Conservation (phyloP, 371 early-diverging fungal genomes). For the Syncephalastrum sp. region DNA sequence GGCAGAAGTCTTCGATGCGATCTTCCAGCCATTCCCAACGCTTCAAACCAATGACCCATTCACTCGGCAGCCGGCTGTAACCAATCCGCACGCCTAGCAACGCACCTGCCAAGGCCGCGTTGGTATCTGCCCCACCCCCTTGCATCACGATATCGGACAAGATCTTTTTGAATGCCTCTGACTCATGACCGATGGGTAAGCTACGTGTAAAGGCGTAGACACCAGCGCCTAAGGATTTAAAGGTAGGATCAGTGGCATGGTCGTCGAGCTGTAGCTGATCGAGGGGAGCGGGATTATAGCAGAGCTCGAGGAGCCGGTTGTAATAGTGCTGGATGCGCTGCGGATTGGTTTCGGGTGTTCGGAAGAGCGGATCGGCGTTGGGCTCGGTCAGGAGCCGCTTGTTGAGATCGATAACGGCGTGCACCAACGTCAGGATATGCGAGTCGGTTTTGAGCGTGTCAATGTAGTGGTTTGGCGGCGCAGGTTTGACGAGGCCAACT, state of each 20-base stretch:
- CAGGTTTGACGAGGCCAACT: constrained; percentile 4
- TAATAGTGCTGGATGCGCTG: constrained; percentile 29
- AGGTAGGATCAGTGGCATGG: constrained; percentile 44
- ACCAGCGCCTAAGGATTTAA: constrained; percentile 60
- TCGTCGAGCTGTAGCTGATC: constrained; percentile 45
- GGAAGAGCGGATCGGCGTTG: constrained; percentile 41
- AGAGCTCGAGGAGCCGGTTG: constrained; percentile 38
- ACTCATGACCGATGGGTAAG: constrained; percentile 29
- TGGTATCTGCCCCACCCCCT: constrained; percentile 69
- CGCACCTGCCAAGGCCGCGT: constrained; percentile 64
- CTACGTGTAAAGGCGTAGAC: constrained; percentile 52
- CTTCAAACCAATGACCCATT: constrained; percentile 53
- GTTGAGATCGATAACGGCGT: constrained; percentile 50
- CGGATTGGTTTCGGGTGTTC: constrained; percentile 41
- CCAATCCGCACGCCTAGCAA: constrained; percentile 63
- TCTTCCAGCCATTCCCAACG: constrained; percentile 56
- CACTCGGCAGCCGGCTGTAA: constrained; percentile 47
- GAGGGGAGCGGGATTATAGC: constrained; percentile 27
- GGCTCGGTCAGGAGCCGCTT: constrained; percentile 47
- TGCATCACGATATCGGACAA: constrained; percentile 59
- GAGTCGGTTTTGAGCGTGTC: constrained; percentile 35
- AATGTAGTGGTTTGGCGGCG: constrained; percentile 11
- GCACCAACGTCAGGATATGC: constrained; percentile 37
- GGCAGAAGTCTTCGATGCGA: constrained; percentile 47
- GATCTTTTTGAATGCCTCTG: constrained; percentile 46